Evolutionary conservation across 2,329 filamentous ascomycete genomes (phyloP), one percentile per base, ranked within the genome.

Genomic region (Fusarium praegraminearum): DNA sequence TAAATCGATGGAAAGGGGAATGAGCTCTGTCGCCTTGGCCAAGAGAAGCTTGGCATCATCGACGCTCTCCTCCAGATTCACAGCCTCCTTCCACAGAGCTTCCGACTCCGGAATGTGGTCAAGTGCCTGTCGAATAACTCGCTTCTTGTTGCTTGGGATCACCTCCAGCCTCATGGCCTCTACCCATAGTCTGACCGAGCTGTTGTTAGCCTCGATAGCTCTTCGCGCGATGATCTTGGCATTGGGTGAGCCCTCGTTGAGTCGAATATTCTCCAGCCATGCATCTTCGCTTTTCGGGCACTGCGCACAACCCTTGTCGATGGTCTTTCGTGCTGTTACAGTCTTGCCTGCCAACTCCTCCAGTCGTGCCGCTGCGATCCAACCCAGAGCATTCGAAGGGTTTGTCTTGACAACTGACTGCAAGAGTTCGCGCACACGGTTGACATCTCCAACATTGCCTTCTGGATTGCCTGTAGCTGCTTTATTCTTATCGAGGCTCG

Each of bases 371-470:
- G 96, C 93, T 7, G 97, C 96, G 73, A 99, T 97, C 92, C 97
- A 99, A 22, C 94, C 96, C 12, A 96, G 93, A 0, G 93, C 94
- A 76, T 98, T 97, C 68, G 93, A 94, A 3, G 95, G 93, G 78
- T 99, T 99, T 10, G 95, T 98, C 81, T 96, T 97, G 78, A 97
- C 97, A 47, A 98, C 96, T 0, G 95, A 98, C 77, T 97, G 94
- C n/a, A 99, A 83, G 36, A 99, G 86, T 69, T 94, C 91, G 68
- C 96, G 89, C 20, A 97, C 96, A 79, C 96, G 91, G 77, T 97
- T 97, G 78, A 99, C 93, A 76, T 99, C 96, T 64, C 96, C 95
- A 28, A 98, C 92, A 74, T 94, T 92, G 7, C 93, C 88, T 75
- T 97, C 93, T 7, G 90, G 89, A 62, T 93, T 92, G 61, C 89